Percentiles rank a stretch among this genome's conserved stretches.
phyloP scores from a whole-genome alignment of 768 basidiomycete genomes.

The Crucibulum laeve region DNA sequence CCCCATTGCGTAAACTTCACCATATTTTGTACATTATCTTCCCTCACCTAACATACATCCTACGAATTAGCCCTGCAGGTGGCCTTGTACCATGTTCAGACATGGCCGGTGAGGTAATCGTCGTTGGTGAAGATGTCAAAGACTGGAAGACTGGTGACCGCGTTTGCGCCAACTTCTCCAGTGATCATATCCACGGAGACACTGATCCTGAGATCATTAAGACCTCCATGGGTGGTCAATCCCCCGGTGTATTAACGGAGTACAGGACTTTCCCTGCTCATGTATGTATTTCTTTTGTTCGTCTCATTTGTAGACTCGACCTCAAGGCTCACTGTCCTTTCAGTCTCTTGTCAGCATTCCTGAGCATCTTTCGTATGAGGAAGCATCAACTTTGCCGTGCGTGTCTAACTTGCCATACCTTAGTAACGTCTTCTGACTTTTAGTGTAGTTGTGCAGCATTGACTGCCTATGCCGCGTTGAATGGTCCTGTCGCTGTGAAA shows the following conservation, averaged over 20 bases:
- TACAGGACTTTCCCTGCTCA: constrained; percentile 31
- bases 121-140: constrained; percentile 30
- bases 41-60: not conserved
- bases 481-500: constrained; percentile 44
- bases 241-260: constrained; percentile 43
- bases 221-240: constrained; percentile 33
- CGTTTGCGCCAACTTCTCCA: constrained; percentile 43
- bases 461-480: constrained; percentile 60
- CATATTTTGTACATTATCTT: not conserved
- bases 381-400: constrained; percentile 53
- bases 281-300: not conserved
- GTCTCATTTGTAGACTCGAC: not conserved
- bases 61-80: not conserved
- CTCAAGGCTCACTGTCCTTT: not conserved
- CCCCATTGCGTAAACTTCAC: constrained; percentile 17
- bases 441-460: constrained; percentile 46
- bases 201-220: constrained; percentile 19
- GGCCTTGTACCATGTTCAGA: constrained; percentile 31
- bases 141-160: constrained; percentile 45
- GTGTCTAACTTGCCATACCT: constrained; percentile 7
- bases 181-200: constrained; percentile 41
- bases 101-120: constrained; percentile 45
- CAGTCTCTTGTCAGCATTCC: constrained; percentile 44
- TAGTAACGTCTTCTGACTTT: not conserved
- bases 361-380: constrained; percentile 46